Evolutionary conservation across 2,329 filamentous ascomycete species (phyloP).

Genomic region (Nemania serpens): DNA sequence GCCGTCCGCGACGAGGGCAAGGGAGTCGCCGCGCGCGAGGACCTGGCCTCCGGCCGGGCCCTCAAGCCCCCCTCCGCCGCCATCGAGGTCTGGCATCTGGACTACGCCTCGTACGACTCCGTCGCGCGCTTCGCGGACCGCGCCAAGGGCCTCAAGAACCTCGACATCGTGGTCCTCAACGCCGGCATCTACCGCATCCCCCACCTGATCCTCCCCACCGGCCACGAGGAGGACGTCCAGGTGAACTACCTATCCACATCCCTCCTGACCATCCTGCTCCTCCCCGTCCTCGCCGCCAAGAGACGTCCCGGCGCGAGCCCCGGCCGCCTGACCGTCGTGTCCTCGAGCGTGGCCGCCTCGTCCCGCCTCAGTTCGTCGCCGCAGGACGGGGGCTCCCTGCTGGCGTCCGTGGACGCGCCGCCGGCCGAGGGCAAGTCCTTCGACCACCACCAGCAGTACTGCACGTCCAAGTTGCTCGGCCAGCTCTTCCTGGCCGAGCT

Average conservation of each 20-base stretch:
- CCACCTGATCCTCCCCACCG: slow-evolving; percentile 5
- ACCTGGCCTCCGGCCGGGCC: slow-evolving; percentile 29
- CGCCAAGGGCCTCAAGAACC: slow-evolving; percentile 38
- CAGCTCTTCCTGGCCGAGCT: slow-evolving; percentile 41
- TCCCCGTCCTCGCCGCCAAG: slow-evolving; percentile 51
- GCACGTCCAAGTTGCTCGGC: slow-evolving; percentile 37
- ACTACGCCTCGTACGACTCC: slow-evolving; percentile 45
- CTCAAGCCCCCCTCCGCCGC: slow-evolving; percentile 26
- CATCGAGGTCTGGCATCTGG: slow-evolving; percentile 47
- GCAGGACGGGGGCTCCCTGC: slow-evolving; percentile 6
- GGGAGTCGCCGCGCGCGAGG: slow-evolving; percentile 27
- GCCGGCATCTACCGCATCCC: slow-evolving; percentile 37
- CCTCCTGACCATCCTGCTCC: slow-evolving; percentile 51
- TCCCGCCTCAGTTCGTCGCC: slow-evolving; percentile 11
- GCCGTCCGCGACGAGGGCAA: slow-evolving; percentile 42
- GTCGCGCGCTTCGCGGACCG: slow-evolving; percentile 45
- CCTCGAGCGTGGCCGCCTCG: slow-evolving; percentile 30
- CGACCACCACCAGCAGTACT: slow-evolving; percentile 28
- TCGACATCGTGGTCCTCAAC: slow-evolving; percentile 49
- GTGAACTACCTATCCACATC: slow-evolving; percentile 59
- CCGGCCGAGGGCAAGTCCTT: not conserved
- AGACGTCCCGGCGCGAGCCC: slow-evolving; percentile 1
- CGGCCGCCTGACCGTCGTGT: slow-evolving; percentile 36
- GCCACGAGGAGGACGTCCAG: slow-evolving; percentile 51
- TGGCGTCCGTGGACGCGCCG: slow-evolving; percentile 9